Evolutionary conservation across 768 basidiomycete genomes (phyloP).

Genomic region (Hypholoma sublateritium): DNA sequence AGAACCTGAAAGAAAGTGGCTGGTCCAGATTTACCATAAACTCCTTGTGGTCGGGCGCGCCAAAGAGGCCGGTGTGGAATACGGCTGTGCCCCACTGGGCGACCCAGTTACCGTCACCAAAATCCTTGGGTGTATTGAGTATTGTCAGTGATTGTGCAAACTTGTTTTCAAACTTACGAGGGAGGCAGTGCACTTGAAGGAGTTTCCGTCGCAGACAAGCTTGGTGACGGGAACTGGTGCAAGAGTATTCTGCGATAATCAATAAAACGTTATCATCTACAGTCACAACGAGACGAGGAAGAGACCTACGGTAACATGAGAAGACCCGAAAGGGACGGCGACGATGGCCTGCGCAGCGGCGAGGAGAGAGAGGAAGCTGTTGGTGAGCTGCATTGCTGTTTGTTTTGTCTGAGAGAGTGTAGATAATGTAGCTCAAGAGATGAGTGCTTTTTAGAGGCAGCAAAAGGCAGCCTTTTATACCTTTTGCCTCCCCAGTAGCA

Average conservation of each 20-base stretch:
- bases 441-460: constrained; percentile 1
- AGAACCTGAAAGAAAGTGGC: neutral
- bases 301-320: neutral
- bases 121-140: neutral
- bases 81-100: constrained; percentile 9
- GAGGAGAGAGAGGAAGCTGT: constrained; percentile 9
- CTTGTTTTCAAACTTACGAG: neutral
- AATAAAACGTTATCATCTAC: neutral
- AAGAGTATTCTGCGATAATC: neutral
- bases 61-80: constrained; percentile 12
- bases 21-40: neutral
- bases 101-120: constrained; percentile 10
- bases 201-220: constrained; percentile 10
- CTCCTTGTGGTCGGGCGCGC: constrained; percentile 7
- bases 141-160: neutral
- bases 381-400: constrained; percentile 6
- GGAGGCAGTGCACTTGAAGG: constrained; percentile 13
- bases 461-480: neutral
- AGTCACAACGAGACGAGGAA: neutral
- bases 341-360: constrained; percentile 7
- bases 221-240: constrained; percentile 7
- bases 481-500: neutral
- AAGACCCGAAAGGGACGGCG: constrained; percentile 3
- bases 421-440: neutral
- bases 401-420: neutral